Evolutionary conservation across 2,329 filamentous ascomycete species (phyloP).

Genomic region (Pleoardoris graminearum): DNA sequence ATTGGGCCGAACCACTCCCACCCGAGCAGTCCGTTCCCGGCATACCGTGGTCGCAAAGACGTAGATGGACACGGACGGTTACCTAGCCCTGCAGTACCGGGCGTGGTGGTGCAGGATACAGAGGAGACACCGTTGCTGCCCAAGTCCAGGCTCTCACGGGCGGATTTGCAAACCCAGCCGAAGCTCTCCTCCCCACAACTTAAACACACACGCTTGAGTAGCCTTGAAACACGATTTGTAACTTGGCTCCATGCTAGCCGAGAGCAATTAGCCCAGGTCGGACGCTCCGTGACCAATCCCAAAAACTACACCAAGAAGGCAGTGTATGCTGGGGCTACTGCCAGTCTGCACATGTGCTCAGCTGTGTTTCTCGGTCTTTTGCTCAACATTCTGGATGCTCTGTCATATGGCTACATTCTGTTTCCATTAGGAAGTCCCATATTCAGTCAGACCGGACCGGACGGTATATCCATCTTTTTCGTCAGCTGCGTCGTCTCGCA

Average conservation of each 20-base stretch:
- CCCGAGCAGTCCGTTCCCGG: constrained; percentile 31
- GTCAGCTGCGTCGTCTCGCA: constrained; percentile 96
- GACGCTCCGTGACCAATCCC: constrained; percentile 57
- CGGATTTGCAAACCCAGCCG: constrained; percentile 21
- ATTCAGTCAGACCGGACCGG: constrained; percentile 83
- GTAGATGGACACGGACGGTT: constrained; percentile 1
- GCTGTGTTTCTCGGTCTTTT: constrained; percentile 86
- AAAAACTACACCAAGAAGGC: constrained; percentile 71
- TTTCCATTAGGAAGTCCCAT: constrained; percentile 88
- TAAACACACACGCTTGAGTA: constrained; percentile 30
- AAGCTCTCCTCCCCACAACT: constrained; percentile 11
- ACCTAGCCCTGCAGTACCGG: constrained; percentile 17
- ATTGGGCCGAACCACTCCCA: constrained; percentile 20
- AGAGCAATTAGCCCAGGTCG: constrained; percentile 24
- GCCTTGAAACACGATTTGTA: constrained; percentile 22
- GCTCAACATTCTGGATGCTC: constrained; percentile 88
- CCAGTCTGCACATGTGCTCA: constrained; percentile 73
- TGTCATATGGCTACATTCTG: constrained; percentile 88
- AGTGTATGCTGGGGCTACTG: constrained; percentile 65
- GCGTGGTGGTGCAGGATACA: constrained; percentile 35
- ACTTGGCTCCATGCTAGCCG: constrained; percentile 22
- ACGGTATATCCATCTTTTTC: constrained; percentile 98
- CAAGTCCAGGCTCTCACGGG: constrained; percentile 33
- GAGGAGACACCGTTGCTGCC: constrained; percentile 47
- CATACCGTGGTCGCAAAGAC: too few species aligned